phyloP scores from a whole-genome alignment of 2,329 filamentous ascomycete genomes.

The Aphanoascus verrucosus region DNA sequence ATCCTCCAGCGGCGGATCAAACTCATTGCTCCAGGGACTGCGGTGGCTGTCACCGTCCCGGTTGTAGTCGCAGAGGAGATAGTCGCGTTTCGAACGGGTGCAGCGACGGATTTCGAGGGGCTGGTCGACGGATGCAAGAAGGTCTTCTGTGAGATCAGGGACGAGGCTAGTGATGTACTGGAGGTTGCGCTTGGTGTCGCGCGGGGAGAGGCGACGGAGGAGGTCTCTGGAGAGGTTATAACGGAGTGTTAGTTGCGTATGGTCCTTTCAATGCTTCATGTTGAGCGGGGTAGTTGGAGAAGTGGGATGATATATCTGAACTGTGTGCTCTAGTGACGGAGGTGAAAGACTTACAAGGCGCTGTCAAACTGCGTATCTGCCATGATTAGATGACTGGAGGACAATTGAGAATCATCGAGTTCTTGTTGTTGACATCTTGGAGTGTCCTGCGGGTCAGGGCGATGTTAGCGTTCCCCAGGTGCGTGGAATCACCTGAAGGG shows the following conservation, averaged over 20 bases:
- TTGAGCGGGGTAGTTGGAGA: constrained; percentile 7
- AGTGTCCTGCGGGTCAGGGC: background rate
- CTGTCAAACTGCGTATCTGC: constrained; percentile 42
- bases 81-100: constrained; percentile 81
- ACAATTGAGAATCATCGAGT: background rate
- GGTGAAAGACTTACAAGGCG: constrained; percentile 35
- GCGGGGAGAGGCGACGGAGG: constrained; percentile 92
- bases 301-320: background rate
- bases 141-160: constrained; percentile 89
- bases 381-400: constrained; percentile 20
- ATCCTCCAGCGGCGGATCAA: constrained; percentile 82
- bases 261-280: background rate
- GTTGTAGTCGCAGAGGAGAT: constrained; percentile 98
- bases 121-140: constrained; percentile 94
- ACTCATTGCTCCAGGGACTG: constrained; percentile 98
- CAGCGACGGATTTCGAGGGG: constrained; percentile 79
- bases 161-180: constrained; percentile 78
- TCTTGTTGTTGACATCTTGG: background rate
- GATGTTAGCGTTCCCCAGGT: constrained; percentile 1
- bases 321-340: background rate
- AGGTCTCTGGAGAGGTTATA: constrained; percentile 59
- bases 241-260: constrained; percentile 12
- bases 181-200: constrained; percentile 79
- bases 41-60: constrained; percentile 96
- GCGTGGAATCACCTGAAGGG: constrained; percentile 16